Evolutionary conservation across 116 monocot species (phyloP).

Genomic region (Trichopus zeylanicus): DNA sequence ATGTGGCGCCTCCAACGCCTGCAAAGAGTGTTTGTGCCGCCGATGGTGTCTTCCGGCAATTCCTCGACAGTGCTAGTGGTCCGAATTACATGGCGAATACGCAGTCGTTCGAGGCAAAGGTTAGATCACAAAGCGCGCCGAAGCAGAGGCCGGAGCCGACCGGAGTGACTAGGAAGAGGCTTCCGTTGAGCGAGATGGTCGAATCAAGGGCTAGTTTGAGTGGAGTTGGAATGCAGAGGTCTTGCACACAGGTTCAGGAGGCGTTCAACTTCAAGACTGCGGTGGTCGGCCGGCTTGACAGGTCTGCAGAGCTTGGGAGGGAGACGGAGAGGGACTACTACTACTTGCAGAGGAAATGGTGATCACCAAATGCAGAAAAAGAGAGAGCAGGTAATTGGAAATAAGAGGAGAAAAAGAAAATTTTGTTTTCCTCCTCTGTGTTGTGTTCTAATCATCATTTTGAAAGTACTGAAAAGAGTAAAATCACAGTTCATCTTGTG

Average conservation of each 20-base stretch:
- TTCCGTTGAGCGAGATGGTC: constrained; percentile 51
- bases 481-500: neutral
- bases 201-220: constrained; percentile 61
- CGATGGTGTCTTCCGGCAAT: constrained; percentile 10
- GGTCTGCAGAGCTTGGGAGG: constrained; percentile 20
- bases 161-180: constrained; percentile 20
- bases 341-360: constrained; percentile 63
- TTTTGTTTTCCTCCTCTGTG: neutral
- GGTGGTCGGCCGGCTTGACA: constrained; percentile 30
- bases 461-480: neutral
- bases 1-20: constrained; percentile 35
- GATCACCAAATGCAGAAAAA: constrained; percentile 15
- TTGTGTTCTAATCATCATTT: neutral
- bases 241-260: constrained; percentile 35
- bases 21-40: constrained; percentile 50
- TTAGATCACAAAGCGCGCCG: constrained; percentile 82
- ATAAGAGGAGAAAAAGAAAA: neutral
- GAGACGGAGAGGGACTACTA: constrained; percentile 38
- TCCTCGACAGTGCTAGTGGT: constrained; percentile 12
- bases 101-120: constrained; percentile 74
- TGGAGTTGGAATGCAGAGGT: constrained; percentile 48
- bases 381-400: neutral
- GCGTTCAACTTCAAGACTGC: constrained; percentile 49
- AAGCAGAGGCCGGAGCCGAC: constrained; percentile 67
- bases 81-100: constrained; percentile 85